Percentiles rank a stretch among this genome's conserved stretches.
These are phyloP conservation scores for Yarrowia sp. DNA, from an alignment of 805 yeast species.

Conservation along the genomic window DNA sequence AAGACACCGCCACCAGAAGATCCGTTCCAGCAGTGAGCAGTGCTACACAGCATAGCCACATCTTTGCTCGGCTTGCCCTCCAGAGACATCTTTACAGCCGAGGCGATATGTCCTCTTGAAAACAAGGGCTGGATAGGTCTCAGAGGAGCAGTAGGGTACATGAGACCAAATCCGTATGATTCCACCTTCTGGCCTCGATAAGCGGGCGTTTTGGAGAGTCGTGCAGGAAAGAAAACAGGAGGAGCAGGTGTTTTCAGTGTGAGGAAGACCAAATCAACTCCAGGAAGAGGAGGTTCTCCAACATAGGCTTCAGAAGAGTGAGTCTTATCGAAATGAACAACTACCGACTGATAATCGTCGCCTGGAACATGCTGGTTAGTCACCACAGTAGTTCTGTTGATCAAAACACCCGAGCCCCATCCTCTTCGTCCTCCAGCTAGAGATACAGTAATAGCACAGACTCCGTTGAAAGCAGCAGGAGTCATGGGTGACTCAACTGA, in stretches of 20 bases:
- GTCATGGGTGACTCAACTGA: conserved; percentile 10
- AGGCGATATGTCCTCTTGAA: conserved; percentile 37
- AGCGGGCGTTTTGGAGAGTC: conserved; percentile 30
- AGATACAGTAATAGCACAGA: conserved; percentile 6
- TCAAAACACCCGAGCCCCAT: conserved; percentile 43
- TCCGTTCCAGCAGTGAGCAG: conserved; percentile 44
- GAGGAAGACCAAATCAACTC: conserved; percentile 38
- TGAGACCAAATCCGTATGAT: conserved; percentile 40
- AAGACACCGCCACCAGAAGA: conserved; percentile 42
- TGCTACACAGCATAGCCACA: conserved; percentile 36
- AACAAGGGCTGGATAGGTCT: conserved; percentile 34
- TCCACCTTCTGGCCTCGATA: conserved; percentile 32
- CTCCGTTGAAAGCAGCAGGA: conserved; percentile 6
- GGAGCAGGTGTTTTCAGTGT: conserved; percentile 29
- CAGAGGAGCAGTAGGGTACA: conserved; percentile 34
- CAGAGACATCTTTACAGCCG: conserved; percentile 30
- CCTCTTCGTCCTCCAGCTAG: conserved; percentile 32
- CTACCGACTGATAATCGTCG: conserved; percentile 23
- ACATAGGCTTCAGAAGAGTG: conserved; percentile 26
- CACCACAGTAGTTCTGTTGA: conserved; percentile 35
- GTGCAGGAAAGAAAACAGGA: conserved; percentile 30
- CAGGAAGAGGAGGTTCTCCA: conserved; percentile 34
- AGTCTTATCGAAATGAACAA: conserved; percentile 27
- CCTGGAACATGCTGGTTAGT: conserved; percentile 40
- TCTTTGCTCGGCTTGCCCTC: conserved; percentile 11